Base-by-base conservation (phyloP, 208 protist genomes). In the Balamuthia mandrillaris region DNA sequence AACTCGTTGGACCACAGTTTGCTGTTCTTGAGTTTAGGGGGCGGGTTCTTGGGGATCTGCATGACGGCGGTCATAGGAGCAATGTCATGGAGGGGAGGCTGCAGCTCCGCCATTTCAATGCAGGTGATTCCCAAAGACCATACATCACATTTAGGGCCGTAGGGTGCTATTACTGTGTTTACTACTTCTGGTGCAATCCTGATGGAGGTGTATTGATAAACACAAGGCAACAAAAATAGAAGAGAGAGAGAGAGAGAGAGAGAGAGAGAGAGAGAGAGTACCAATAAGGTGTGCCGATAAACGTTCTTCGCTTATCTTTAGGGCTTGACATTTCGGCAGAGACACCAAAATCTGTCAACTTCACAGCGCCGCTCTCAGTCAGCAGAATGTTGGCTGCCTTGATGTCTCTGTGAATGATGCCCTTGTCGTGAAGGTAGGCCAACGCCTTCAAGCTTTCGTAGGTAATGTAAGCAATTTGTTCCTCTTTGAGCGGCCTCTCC, bases 51-150 rank as follows among this genome's bases (percentile, higher is more conserved):
- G 33, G 88, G 88, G 44, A 92, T 95, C 88, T 91, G 88, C 49
- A 94, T 95, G 24, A 92, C 88, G 6, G 63, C 58, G 41, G 90
- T 81, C 89, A 95, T 93, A 6, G 93, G 93, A 86, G 96, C 95
- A 65, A 96, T 92, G 35, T 96, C 95, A 27, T 92, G 72, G 81
- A 96, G 91, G 33, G 97, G 97, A 39, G 96, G 96, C 33, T 92
- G 91, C 12, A 90, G 91, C 88, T 98, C 96, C 37, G 96, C 97
- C 94, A 98, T 96, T 84, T 98, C 97, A 87, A 98, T 97, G 0
- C 93, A 89, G 24, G 96, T 98, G 82, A 98, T 98, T 49, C 97
- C 97, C 27, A 97, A 88, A 81, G 95, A 97, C 96, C 96, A 98
- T n/a, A 98, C 90, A 79, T 98, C 97, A 5, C 96, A 96, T 60